Percentiles rank a stretch among this genome's conserved stretches.
These are phyloP conservation scores for Mycena pura DNA, from an alignment of 768 basidiomycete genomes.

Conservation along the genomic window DNA sequence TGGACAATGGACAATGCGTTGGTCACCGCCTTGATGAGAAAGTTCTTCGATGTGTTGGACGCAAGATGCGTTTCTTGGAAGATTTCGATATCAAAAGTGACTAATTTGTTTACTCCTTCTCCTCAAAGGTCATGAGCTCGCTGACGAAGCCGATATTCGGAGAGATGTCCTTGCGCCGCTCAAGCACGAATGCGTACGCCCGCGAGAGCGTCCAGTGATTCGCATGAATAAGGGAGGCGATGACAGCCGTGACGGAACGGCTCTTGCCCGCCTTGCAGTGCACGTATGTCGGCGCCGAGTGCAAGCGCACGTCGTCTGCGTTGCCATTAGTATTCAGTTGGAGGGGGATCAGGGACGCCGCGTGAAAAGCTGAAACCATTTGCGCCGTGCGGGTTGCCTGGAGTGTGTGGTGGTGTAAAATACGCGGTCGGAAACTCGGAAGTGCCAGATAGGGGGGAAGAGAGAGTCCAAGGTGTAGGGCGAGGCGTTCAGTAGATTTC, in stretches of 20 bases:
- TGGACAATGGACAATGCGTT: no score
- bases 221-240: constrained; percentile 96
- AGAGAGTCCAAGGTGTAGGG: constrained; percentile 51
- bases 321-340: constrained; percentile 9
- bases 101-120: no score
- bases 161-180: constrained; percentile 91
- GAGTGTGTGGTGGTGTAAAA: constrained; percentile 61
- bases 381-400: constrained; percentile 62
- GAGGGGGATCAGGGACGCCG: constrained; percentile 9
- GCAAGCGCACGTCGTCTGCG: constrained; percentile 89
- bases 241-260: constrained; percentile 93
- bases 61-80: no score
- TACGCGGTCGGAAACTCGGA: constrained; percentile 56
- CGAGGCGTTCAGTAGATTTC: constrained; percentile 37
- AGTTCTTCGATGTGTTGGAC: no score
- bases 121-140: constrained; percentile 96
- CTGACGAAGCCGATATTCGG: constrained; percentile 98
- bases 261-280: constrained; percentile 98
- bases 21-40: no score
- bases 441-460: constrained; percentile 40
- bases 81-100: no score
- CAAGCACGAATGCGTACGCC: constrained; percentile 91
- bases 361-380: constrained; percentile 48
- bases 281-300: constrained; percentile 89
- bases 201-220: constrained; percentile 95